Percentiles rank a stretch among this genome's conserved stretches.
phyloP scores from a whole-genome alignment of 768 basidiomycete genomes.

The Paxillus rubicundulus region DNA sequence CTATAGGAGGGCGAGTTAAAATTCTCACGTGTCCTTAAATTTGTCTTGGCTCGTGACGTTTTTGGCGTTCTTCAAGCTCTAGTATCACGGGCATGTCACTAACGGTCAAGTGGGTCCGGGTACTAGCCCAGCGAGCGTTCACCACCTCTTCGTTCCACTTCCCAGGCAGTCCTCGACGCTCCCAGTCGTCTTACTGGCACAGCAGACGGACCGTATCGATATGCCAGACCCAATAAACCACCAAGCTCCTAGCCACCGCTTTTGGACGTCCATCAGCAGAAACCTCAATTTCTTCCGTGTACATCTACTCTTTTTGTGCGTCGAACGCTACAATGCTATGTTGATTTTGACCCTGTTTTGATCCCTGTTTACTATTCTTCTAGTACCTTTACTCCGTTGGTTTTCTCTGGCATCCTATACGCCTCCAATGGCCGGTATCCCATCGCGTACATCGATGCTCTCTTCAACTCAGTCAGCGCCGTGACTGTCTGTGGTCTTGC shows the following conservation, averaged over 20 bases:
- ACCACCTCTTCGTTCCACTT: too few relatives aligned
- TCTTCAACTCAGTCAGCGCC: slow-evolving; percentile 75
- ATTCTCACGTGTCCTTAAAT: not conserved
- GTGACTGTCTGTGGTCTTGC: slow-evolving; percentile 78
- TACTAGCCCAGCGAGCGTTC: too few relatives aligned
- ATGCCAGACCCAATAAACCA: not conserved
- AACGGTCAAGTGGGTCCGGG: too few relatives aligned
- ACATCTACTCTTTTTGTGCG: slow-evolving; percentile 63
- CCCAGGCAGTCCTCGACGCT: too few relatives aligned
- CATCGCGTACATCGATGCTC: slow-evolving; percentile 71
- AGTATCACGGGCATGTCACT: too few relatives aligned
- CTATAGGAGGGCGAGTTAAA: too few relatives aligned
- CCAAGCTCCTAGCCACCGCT: not conserved
- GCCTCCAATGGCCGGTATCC: slow-evolving; percentile 73
- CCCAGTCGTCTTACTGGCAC: not conserved
- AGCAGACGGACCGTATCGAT: not conserved
- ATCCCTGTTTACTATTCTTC: slow-evolving; percentile 6
- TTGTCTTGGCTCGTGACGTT: too few relatives aligned
- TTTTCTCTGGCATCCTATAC: slow-evolving; percentile 79
- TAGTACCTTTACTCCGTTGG: slow-evolving; percentile 75
- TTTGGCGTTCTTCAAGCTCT: too few relatives aligned
- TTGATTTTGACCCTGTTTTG: not conserved
- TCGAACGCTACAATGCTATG: slow-evolving; percentile 1
- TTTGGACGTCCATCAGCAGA: slow-evolving; percentile 32
- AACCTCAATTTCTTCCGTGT: slow-evolving; percentile 68